Evolutionary conservation across 805 yeast species (phyloP), one percentile per base, ranked within the genome.

Genomic region (Candida rishiriensis): DNA sequence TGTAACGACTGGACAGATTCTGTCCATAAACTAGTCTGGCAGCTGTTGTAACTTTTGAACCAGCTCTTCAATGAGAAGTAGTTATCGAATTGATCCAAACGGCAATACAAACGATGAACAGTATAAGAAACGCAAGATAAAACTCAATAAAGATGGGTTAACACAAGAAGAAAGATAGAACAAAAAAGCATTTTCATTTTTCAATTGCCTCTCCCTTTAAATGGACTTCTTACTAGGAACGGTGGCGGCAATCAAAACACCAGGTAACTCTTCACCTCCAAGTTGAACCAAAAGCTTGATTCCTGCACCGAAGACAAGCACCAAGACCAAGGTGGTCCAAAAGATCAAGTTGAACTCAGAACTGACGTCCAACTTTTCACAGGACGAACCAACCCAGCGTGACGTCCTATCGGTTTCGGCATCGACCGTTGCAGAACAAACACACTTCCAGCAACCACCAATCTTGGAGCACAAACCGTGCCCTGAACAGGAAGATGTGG

Each of bases 321-420:
- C 39, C 41, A 81, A 61, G 3, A 72, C 75, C 11, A 83, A 50
- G 11, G 75, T 63, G 2, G 86, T 72, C 88, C 91, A 85, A 54
- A 84, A 74, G 51, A 85, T 70, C 55, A 85, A 71, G 57, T 85
- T 78, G 53, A 85, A 80, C 63, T 80, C 79, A 3, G 76, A 71
- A 37, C 85, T 73, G 47, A 84, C 72, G 55, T 86, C 90, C 54
- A 71, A 72, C 72, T 84, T 85, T 55, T 75, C 70, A 63, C 93
- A 85, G 48, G 79, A 77, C 46, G 52, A 53, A 18, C 84, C 85
- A 1, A 76, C 61, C 83, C 83, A 79, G 42, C 64, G 63, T 36
- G 76, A 73, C 26, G 83, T 76, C 46, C 67, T 66, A 32, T 69
- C 67, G 12, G 67, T 60, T 12, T 65, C 64, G 47, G 68, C 62